A percentile compares a stretch with the other conserved stretches of the same genome.
phyloP scores from a whole-genome alignment of 2,329 filamentous ascomycete genomes.

The Pezicula radicicola region DNA sequence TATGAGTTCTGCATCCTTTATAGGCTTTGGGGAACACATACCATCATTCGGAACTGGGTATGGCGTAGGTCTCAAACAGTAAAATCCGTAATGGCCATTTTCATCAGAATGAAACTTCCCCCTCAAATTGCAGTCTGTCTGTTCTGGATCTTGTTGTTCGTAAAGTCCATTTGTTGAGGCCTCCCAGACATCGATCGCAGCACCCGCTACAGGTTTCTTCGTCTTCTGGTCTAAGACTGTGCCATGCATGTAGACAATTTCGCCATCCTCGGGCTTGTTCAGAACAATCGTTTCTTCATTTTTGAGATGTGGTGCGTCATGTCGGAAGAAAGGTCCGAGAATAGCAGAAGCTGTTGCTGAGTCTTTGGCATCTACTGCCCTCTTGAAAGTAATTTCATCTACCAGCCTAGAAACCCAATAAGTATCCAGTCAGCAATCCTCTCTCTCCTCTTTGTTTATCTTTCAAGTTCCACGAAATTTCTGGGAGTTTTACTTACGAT shows the following conservation, averaged over 20 bases:
- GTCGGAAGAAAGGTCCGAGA: conserved; percentile 81
- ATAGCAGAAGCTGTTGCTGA: conserved; percentile 63
- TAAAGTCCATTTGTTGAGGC: conserved; percentile 55
- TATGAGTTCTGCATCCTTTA: conserved; percentile 22
- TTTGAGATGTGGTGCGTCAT: conserved; percentile 65
- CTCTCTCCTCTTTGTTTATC: not conserved
- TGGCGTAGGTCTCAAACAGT: conserved; percentile 44
- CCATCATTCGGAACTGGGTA: conserved; percentile 25
- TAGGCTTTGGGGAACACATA: not conserved
- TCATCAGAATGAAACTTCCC: conserved; percentile 57
- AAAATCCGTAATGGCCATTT: conserved; percentile 52
- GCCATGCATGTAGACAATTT: conserved; percentile 58
- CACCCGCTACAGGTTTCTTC: conserved; percentile 50
- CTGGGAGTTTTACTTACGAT: conserved; percentile 37
- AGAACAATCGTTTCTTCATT: conserved; percentile 66
- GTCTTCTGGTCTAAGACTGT: conserved; percentile 49
- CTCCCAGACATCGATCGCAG: conserved; percentile 64
- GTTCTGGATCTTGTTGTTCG: conserved; percentile 59
- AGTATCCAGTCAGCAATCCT: not conserved
- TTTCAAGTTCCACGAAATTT: not conserved
- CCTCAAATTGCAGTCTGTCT: conserved; percentile 56
- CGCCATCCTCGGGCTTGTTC: conserved; percentile 40
- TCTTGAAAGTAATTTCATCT: conserved; percentile 75
- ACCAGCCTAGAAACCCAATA: conserved; percentile 47
- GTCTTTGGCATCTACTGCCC: conserved; percentile 45